Percentiles rank a stretch among this genome's conserved stretches.
Evolutionary conservation across 2,329 filamentous ascomycete species (phyloP).

Genomic region (Sporothrix variecibatus): DNA sequence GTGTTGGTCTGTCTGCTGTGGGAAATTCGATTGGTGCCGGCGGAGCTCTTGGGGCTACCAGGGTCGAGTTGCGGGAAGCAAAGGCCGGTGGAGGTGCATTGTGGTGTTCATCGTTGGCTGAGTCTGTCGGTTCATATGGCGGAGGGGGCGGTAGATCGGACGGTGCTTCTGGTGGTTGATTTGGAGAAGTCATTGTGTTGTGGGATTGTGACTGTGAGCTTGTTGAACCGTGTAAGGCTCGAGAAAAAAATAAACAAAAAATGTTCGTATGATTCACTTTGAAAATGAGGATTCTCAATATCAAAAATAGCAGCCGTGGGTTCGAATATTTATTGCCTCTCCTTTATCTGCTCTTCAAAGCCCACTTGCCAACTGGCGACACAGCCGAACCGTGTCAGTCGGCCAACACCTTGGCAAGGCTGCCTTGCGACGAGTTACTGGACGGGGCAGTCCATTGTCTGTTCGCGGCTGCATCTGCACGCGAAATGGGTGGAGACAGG

Average conservation of each 20-base stretch:
- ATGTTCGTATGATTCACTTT: no score
- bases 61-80: neutral
- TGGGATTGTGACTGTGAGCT: neutral
- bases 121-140: neutral
- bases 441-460: neutral
- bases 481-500: neutral
- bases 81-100: neutral
- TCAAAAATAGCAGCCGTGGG: no score
- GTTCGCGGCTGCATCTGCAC: neutral
- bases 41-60: neutral
- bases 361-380: neutral
- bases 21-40: neutral
- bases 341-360: neutral
- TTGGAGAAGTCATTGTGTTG: neutral
- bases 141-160: neutral
- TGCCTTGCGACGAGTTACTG: neutral
- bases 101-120: neutral
- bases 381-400: neutral
- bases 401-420: constrained; percentile 3
- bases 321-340: neutral
- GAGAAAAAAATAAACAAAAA: neutral
- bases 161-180: neutral
- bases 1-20: neutral
- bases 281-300: neutral
- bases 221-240: neutral